Evolutionary conservation across 768 basidiomycete species (phyloP).

Genomic region (Rhodotorula sphaerocarpa): DNA sequence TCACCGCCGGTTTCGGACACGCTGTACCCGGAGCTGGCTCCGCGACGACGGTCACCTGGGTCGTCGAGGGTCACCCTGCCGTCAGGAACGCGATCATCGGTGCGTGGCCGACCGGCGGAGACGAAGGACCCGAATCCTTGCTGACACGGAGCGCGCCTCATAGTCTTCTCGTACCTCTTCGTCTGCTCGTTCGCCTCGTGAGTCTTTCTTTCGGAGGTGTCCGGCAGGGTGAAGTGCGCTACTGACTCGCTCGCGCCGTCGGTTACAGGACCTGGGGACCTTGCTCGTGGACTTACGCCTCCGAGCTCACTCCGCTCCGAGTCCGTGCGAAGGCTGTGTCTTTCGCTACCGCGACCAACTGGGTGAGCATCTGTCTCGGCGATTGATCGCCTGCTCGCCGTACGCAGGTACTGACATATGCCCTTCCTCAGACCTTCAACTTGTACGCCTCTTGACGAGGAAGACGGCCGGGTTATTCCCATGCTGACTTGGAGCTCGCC

Average conservation of each 20-base stretch:
- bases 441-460: no score
- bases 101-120: not conserved
- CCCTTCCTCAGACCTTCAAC: not conserved
- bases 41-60: no score
- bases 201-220: no score
- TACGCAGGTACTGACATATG: not conserved
- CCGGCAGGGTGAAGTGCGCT: no score
- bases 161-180: constrained; percentile 61
- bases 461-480: no score
- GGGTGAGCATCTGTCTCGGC: constrained; percentile 51
- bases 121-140: no score
- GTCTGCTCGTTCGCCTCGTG: constrained; percentile 59
- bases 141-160: not conserved
- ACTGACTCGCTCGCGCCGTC: no score
- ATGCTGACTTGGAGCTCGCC: no score
- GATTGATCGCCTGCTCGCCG: constrained; percentile 54
- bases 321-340: constrained; percentile 59
- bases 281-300: constrained; percentile 48
- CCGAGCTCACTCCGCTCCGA: constrained; percentile 39
- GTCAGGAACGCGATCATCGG: constrained; percentile 66
- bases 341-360: constrained; percentile 41
- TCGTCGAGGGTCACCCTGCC: constrained; percentile 52
- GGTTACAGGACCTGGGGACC: no score
- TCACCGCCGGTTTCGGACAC: no score
- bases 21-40: no score